Base-by-base conservation (phyloP, 352 stramenopile species). In the Phytophthora fragariae region DNA sequence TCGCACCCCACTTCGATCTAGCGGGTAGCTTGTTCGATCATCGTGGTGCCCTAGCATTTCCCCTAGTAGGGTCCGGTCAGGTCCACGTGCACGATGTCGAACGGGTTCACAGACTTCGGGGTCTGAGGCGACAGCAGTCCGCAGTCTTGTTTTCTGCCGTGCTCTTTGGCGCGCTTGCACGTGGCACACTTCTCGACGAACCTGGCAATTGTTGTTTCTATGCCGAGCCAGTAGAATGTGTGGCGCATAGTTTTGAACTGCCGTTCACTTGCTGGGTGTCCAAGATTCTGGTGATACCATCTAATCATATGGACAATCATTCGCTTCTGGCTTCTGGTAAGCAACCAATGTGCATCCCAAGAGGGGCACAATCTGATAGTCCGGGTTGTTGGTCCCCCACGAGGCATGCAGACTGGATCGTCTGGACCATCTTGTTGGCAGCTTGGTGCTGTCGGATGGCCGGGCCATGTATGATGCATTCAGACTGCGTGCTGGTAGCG, bases 261-360 rank as follows among this genome's bases (percentile, higher is more conserved):
- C 3, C 27, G 27, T 31, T 31, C 27, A 31, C 27, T 31, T 6
- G 27, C 27, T 31, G 27, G 27, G 27, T 15, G 35, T 14, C 35
- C 35, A 14, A 19, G 50, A 6, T 59, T 55, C 11, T 67, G 49
- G 33, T 65, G 61, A 27, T 67, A 67, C 47, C 47, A 54, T 15
- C 4, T n/a, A 10, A 67, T 59, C 50, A 67, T n/a, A 15, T 54
- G 52, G 1, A 56, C 52, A 27, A 70, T 54, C 17, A 70, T 55
- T 3, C 53, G 27, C 27, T 31, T 31, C 27, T 31, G 27, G 54
- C 31, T 59, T 41, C 11, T 41, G 35, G 35, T 44, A 44, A 3
- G 35, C 35, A 14, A 15, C 5, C 35, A 44, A 14, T 44, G 6
- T n/a, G 17, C 53, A 58, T 24, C 24, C 29, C 31, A n/a, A 35